phyloP scores from a whole-genome alignment of 441 rosid species.

The Lepidium campestre region DNA sequence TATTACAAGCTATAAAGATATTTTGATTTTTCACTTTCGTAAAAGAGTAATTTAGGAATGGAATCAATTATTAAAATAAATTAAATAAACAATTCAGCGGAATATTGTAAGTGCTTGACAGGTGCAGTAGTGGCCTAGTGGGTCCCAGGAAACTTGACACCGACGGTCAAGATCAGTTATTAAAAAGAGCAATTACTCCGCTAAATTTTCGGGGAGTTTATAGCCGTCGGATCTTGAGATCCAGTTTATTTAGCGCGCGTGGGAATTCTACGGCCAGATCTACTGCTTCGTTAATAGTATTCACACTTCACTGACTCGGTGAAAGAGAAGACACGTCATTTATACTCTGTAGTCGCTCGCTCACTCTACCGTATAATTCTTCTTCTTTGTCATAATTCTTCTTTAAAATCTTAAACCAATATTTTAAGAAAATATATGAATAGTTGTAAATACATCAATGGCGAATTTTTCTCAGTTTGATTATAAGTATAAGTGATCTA shows the following conservation, averaged over 20 bases:
- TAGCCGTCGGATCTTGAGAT: conserved; percentile 15
- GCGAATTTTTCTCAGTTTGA: too few species aligned
- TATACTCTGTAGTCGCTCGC: neutral
- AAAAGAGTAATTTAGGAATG: conserved; percentile 6
- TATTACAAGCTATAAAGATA: neutral
- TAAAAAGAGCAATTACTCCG: neutral
- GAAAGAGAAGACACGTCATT: too few species aligned
- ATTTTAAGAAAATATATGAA: too few species aligned
- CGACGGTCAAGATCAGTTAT: conserved; percentile 17
- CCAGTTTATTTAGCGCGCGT: neutral
- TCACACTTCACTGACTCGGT: neutral
- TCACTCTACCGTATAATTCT: neutral
- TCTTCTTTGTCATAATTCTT: too few species aligned
- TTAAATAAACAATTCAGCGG: neutral
- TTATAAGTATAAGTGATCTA: too few species aligned
- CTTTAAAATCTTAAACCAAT: too few species aligned
- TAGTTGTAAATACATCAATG: too few species aligned
- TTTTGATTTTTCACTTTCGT: neutral
- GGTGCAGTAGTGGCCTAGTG: neutral
- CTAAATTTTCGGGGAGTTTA: conserved; percentile 15
- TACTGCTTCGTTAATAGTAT: neutral
- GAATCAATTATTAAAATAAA: neutral
- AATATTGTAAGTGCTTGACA: conserved; percentile 21
- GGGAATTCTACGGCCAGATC: conserved; percentile 11
- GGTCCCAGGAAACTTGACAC: conserved; percentile 1